Evolutionary conservation across 2,329 filamentous ascomycete genomes (phyloP), one percentile per base, ranked within the genome.

Genomic region (Ramularia endophylla): DNA sequence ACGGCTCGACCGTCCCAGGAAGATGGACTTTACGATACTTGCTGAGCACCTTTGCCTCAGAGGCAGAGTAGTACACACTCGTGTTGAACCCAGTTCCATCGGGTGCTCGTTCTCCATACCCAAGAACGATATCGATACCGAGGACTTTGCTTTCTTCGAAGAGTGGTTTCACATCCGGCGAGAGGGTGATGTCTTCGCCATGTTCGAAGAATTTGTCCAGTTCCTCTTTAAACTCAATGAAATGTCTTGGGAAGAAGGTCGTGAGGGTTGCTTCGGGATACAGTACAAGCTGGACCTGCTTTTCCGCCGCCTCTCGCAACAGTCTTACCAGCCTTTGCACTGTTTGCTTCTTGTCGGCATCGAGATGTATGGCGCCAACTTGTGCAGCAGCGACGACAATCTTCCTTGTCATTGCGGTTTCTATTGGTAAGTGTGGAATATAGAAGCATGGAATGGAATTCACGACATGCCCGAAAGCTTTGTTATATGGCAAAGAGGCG

Each of bases 1-100:
- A 68, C 8, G 73, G 72, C 52, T 75, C 72, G n/a, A 65, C 61
- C 2, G 69, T 70, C 0, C 74, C 74, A 0, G 74, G 74, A 3
- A 77, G 60, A 50, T 77, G 74, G 2, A 77, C 64, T 54, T 78
- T 78, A 44, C 73, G 65, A 52, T 77, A 78, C 50, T 75, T 77
- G 20, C 62, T 63, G 16, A 77, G 53, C 5, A 74, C 63, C 32
- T 61, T 52, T 13, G 60, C 63, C 20, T 59, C 52, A 5, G 57
- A 57, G 1, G 67, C 68, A 2, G 71, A 73, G 55, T 69, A 77
- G 52, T 77, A 77, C 11, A 77, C 59, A 32, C 59, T 61, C 4
- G 69, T 70, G 55, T 78, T 78, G 55, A 70, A 78, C 33, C 72
- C 63, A 5, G 57, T 62, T 18, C 70, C 71, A 2, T 67, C 59